phyloP scores from a whole-genome alignment of 495 filamentous ascomycete species.

The Staphylotrichum tortipilum region DNA sequence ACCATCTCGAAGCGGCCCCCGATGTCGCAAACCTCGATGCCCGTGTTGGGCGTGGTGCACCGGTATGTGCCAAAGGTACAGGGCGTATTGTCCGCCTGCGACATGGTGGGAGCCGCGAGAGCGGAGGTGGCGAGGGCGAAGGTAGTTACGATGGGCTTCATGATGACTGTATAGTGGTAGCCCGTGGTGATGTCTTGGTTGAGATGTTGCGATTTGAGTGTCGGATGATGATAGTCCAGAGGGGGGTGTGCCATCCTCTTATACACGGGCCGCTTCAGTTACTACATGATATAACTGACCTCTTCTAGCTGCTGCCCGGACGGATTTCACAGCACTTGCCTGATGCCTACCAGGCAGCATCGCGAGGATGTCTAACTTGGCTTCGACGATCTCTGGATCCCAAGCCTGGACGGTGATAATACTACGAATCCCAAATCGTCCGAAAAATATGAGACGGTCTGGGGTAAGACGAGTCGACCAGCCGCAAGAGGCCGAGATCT shows the following conservation, averaged over 20 bases:
- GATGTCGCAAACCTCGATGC: constrained; percentile 22
- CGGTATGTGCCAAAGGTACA: constrained; percentile 22
- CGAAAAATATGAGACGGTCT: background rate
- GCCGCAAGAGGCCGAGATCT: no score
- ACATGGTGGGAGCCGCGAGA: constrained; percentile 8
- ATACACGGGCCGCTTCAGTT: constrained; percentile 1
- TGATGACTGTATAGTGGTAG: constrained; percentile 3
- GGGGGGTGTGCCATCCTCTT: background rate
- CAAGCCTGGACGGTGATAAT: no score
- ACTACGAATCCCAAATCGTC: no score
- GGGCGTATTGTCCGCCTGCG: background rate
- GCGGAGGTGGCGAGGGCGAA: constrained; percentile 11
- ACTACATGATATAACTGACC: no score
- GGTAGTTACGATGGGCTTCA: constrained; percentile 13
- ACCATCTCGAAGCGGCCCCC: constrained; percentile 12
- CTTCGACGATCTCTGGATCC: background rate
- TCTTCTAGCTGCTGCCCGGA: no score
- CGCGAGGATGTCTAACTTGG: background rate
- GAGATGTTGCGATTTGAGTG: constrained; percentile 1
- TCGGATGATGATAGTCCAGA: background rate
- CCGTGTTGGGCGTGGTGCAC: constrained; percentile 17
- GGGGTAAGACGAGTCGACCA: background rate
- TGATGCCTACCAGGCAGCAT: background rate
- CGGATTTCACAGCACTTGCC: no score
- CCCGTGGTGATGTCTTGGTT: background rate